Conservation (phyloP, 2,329 filamentous ascomycete species). For the Cercospora sesami region DNA sequence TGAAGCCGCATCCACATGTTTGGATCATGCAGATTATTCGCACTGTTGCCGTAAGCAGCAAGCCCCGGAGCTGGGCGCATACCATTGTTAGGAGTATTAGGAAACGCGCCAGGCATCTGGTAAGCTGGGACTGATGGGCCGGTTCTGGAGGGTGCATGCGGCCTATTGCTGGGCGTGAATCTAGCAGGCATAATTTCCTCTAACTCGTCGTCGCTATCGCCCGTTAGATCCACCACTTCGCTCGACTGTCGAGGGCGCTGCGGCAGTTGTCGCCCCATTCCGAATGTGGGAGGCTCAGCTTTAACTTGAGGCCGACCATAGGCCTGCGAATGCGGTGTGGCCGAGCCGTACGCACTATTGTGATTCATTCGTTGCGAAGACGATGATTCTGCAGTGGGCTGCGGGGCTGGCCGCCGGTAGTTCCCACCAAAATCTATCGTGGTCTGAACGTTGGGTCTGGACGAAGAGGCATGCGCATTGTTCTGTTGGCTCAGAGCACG, state of each 20-base stretch:
- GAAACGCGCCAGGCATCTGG: slow-evolving; percentile 32
- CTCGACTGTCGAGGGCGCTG: slow-evolving; percentile 20
- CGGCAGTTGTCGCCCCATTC: slow-evolving; percentile 18
- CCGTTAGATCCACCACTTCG: slow-evolving; percentile 38
- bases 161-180: slow-evolving; percentile 29
- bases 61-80: neutral
- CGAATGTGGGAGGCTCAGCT: slow-evolving; percentile 6
- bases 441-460: slow-evolving; percentile 33
- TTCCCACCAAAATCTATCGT: slow-evolving; percentile 34
- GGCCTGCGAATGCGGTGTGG: neutral
- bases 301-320: slow-evolving; percentile 17
- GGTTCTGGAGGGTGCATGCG: slow-evolving; percentile 7
- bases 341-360: neutral
- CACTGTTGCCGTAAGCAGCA: neutral
- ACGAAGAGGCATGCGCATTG: slow-evolving; percentile 27
- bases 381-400: slow-evolving; percentile 19
- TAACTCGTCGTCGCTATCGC: slow-evolving; percentile 36
- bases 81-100: slow-evolving; percentile 12
- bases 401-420: slow-evolving; percentile 30
- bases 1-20: neutral
- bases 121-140: neutral
- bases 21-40: neutral
- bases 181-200: slow-evolving; percentile 29
- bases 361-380: slow-evolving; percentile 6
- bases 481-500: slow-evolving; percentile 30